Base-by-base conservation (phyloP, 768 basidiomycete species). In the Rubroboletus satanas region DNA sequence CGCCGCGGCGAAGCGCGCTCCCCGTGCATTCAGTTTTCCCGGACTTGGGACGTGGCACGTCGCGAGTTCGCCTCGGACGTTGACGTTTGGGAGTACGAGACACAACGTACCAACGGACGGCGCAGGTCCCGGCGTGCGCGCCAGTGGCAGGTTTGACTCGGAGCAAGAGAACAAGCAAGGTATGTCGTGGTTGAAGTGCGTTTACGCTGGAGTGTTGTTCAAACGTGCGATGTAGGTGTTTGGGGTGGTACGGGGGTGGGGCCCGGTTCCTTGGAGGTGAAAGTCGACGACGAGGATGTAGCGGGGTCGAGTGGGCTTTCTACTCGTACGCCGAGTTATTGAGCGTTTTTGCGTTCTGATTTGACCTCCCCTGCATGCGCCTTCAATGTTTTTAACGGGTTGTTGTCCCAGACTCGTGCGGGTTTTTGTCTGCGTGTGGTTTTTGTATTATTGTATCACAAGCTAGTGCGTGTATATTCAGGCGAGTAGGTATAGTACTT, bases 41-140 rank as follows among this genome's bases (percentile, higher is more conserved):
- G 64, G 58, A 3, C 48, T 65, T 18, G 63, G 56, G 18, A 38
- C 64, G 14, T 65, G 64, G 64, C 64, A 7, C 17, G 61, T 58
- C 12, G 64, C 64, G 0, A 57, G 23, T 12, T 7, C 44, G 4
- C 58, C 56, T 0, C 52, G 42, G 15, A 38, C 48, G 42, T 7
- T 55, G 50, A 47, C 54, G 15, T 36, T 56, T 21, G 55, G 36
- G 3, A 65, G 56, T 12, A 46, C 50, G 17, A 36, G 14, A 3
- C n/a, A 32, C 12, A 5, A 38, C 11, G 7, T 4, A 7, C 54
- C 50, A 7, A 31, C 31, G 7, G 35, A 10, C 9, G 31, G 23
- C 14, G 6, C n/a, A 26, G n/a, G 15, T 42, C 8, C 18, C 21
- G 14, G 26, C 17, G 29, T 15, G 5, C 47, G 17, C n/a, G 29